A percentile compares a stretch with the other conserved stretches of the same genome.
phyloP scores from a whole-genome alignment of 148 eudicot genomes.

The Chenopodium album region DNA sequence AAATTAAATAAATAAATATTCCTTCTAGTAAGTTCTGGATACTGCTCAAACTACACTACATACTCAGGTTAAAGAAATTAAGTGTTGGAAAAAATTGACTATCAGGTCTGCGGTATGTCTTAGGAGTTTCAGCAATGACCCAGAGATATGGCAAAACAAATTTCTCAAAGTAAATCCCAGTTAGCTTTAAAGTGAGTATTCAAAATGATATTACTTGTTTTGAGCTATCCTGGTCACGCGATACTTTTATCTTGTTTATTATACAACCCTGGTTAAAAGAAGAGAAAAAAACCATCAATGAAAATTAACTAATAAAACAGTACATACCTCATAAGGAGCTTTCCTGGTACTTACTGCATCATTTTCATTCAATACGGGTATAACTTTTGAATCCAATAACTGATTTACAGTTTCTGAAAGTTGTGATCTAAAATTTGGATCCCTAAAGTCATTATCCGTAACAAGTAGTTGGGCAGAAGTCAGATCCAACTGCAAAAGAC shows the following conservation, averaged over 20 bases:
- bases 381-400: constrained; percentile 58
- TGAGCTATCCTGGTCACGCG: constrained; percentile 35
- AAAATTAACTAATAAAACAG: constrained; percentile 18
- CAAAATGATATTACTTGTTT: constrained; percentile 33
- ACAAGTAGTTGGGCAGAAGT: constrained; percentile 94
- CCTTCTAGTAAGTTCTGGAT: background rate
- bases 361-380: constrained; percentile 92
- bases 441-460: constrained; percentile 93
- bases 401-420: constrained; percentile 70
- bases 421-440: constrained; percentile 72
- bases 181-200: constrained; percentile 23
- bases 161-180: constrained; percentile 6
- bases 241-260: constrained; percentile 31
- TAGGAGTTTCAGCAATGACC: constrained; percentile 20
- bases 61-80: background rate
- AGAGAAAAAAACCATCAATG: constrained; percentile 30
- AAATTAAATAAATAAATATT: background rate
- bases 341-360: constrained; percentile 96
- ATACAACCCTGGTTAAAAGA: constrained; percentile 34
- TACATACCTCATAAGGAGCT: constrained; percentile 93
- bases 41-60: background rate
- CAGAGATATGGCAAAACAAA: background rate
- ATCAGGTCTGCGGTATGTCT: constrained; percentile 14
- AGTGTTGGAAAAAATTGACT: background rate
- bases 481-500: constrained; percentile 71